Evolutionary conservation across 225 moss, liverwort and hornwort genomes (phyloP), one percentile per base, ranked within the genome.

Genomic region (Polytrichum formosum): DNA sequence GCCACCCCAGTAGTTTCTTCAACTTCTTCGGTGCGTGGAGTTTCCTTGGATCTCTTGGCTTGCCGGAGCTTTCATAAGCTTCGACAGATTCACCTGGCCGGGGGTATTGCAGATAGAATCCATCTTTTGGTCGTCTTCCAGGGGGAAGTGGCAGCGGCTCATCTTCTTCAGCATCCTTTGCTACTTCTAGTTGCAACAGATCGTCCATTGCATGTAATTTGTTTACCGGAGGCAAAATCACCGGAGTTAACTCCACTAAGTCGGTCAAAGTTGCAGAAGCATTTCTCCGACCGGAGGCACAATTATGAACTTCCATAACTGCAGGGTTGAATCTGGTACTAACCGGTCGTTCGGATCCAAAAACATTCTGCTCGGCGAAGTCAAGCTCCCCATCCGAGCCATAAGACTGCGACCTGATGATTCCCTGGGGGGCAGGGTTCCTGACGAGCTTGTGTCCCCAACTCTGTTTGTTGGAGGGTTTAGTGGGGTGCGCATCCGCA

Each of bases 81-180:
- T 72, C 72, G 18, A 63, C 65, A 29, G 23, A 65, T 23, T 66
- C 83, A 5, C 17, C 70, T 26, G 76, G 68, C 55, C 70, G 79
- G 10, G 76, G 73, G 70, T 70, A 73, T 26, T 80, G 71, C 64
- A 73, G 65, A 60, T 73, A 78, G 55, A 78, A 84, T 56, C 84
- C 84, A 80, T 86, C 86, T 72, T 73, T 75, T 22, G 80, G 77
- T 55, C 86, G 72, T 35, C 73, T 80, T 56, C 82, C 86, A 61
- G 82, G 86, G 77, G 86, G 86, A 77, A 80, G 31, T 10, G 65
- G 82, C n/a, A 86, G 20, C 9, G 82, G 20, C 22, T 66, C 59
- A 64, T 1, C 72, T 53, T 77, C 80, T 26, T 63, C 67, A 54
- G 59, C 74, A 56, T 31, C 53, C 30, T 63, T 54, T 23, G 60